Base-by-base conservation (phyloP, 2,329 filamentous ascomycete genomes). In the Trematosphaeria pertusa region DNA sequence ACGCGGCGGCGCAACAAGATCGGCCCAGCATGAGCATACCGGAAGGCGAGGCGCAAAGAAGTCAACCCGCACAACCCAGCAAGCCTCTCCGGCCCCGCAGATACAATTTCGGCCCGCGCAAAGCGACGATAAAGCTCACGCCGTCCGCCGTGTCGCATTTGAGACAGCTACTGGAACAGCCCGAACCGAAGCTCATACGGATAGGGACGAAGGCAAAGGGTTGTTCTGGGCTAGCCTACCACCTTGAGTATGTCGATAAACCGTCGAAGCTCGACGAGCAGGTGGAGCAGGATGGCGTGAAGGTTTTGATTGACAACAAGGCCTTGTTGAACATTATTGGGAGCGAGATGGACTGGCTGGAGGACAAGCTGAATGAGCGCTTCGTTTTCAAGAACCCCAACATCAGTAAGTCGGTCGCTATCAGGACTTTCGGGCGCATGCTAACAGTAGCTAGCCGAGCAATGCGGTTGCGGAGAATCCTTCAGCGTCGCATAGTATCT, bases 331-430 rank as follows among this genome's bases (percentile, higher is more conserved):
- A 93, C 73, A 97, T 99, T 43, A 97, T 99, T 62, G 94, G 94
- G 4, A 96, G 89, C 67, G 93, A 97, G 76, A 99, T 99, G 94
- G 94, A 99, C 69, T 99, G 93, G 92, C 81, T 93, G 9, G 92
- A 97, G 75, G 94, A 97, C 64, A 96, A 96, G 77, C 76, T 99
- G 56, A 96, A 88, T 71, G 84, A 92, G 73, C 82, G 89, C 56
- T 99, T 99, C 73, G 86, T 96, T 39, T 99, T 99, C 76, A 87
- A 85, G 70, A 99, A 99, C 71, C 94, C 94, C 2, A 99, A 99
- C 67, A 97, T 97, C 70, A 99, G 92, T 96, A 78, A 84, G 92
- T 86, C 19, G 14, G 2, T 8, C n/a, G 8, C 30, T 7, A 4
- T 4, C 14, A 8, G 11, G 14, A 6, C 9, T 5, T 22, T 11